Conservation (phyloP, 1,284 basidiomycete genomes). For the Chalciporus sp. region DNA sequence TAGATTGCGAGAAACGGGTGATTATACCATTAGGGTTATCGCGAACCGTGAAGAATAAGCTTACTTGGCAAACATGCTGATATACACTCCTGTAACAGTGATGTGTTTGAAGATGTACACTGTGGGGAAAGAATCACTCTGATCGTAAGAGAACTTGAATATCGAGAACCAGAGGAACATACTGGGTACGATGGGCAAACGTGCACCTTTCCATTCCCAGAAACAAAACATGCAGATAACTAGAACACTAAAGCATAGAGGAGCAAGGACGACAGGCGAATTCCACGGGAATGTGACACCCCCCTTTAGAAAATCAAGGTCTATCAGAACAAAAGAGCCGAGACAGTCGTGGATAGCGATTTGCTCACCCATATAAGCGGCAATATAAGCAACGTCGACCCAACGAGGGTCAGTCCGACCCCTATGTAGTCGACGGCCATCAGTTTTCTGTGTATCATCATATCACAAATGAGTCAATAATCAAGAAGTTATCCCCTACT, state of each 20-base stretch:
- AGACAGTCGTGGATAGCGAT: not conserved
- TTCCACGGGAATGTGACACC: conserved; percentile 71
- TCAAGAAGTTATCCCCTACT: not conserved
- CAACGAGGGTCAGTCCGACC: conserved; percentile 56
- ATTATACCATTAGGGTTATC: too few species aligned
- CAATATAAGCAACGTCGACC: conserved; percentile 63
- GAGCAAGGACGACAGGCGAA: conserved; percentile 63
- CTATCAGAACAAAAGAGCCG: not conserved
- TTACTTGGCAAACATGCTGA: conserved; percentile 68
- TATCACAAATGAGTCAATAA: not conserved
- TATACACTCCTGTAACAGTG: conserved; percentile 70
- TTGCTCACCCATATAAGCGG: conserved; percentile 73
- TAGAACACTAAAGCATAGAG: conserved; percentile 58
- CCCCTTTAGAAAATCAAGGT: conserved; percentile 43
- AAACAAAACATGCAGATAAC: conserved; percentile 62
- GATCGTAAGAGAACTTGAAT: conserved; percentile 3
- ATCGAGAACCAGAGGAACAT: conserved; percentile 22
- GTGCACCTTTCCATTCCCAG: conserved; percentile 74
- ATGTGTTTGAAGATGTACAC: conserved; percentile 73
- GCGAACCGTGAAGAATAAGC: conserved; percentile 14
- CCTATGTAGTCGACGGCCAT: conserved; percentile 71
- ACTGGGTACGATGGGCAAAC: conserved; percentile 72
- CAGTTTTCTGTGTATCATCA: conserved; percentile 50
- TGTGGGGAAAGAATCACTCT: conserved; percentile 23
- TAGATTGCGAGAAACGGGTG: conserved; percentile 15